phyloP scores from a whole-genome alignment of 345 rosid genomes.

The Clarkia xantiana region DNA sequence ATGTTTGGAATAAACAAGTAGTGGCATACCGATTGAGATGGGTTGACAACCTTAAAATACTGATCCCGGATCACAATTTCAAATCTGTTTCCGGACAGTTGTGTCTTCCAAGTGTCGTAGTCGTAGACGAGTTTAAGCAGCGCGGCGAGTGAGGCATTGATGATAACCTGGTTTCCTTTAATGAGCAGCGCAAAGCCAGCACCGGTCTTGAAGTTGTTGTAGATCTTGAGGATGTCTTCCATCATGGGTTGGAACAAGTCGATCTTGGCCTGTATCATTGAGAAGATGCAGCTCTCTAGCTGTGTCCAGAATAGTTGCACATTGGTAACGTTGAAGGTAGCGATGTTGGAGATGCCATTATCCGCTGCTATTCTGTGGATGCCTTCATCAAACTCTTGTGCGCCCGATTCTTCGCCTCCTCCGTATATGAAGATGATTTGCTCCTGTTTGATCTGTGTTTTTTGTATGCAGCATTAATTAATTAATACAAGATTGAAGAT shows the following conservation, averaged over 20 bases:
- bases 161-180: slow-evolving; percentile 3
- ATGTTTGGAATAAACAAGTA: slow-evolving; percentile 8
- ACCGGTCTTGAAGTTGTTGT: slow-evolving; percentile 8
- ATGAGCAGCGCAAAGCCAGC: slow-evolving; percentile 4
- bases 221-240: slow-evolving; percentile 7
- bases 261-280: neutral
- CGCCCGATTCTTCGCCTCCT: slow-evolving; percentile 7
- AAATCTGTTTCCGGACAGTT: slow-evolving; percentile 2
- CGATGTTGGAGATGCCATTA: neutral
- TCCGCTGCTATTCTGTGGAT: neutral
- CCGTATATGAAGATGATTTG: slow-evolving; percentile 8
- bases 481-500: no score
- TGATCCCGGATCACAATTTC: slow-evolving; percentile 5
- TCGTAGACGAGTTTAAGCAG: neutral
- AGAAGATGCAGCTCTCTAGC: slow-evolving; percentile 5
- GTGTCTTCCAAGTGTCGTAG: slow-evolving; percentile 11
- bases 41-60: neutral
- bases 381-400: neutral
- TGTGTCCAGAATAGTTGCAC: slow-evolving; percentile 3
- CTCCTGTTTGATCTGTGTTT: slow-evolving; percentile 6
- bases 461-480: no score
- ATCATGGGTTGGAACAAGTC: slow-evolving; percentile 1
- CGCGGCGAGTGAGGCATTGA: neutral
- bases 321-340: neutral
- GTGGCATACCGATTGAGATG: slow-evolving; percentile 4